A percentile compares a stretch with the other conserved stretches of the same genome.
Conservation (phyloP, 1,284 basidiomycete species). For the Filobasidium uniguttulatum region DNA sequence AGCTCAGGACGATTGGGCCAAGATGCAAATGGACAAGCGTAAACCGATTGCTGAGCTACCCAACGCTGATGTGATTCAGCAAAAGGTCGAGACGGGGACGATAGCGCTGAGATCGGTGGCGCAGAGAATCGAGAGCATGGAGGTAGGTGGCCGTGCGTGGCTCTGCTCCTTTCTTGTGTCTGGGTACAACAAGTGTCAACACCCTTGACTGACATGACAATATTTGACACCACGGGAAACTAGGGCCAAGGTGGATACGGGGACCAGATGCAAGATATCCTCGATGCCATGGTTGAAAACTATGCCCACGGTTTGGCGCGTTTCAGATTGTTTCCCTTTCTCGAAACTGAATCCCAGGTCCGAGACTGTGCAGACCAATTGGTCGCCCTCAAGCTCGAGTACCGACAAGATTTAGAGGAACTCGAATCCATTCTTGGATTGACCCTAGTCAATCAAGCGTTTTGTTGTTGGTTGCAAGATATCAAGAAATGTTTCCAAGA, state of each 20-base stretch:
- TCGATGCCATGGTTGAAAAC: background rate
- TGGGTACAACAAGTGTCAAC: too few relatives aligned
- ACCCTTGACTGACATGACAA: too few relatives aligned
- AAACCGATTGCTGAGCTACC: background rate
- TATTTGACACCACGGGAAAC: too few relatives aligned
- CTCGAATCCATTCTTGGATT: background rate
- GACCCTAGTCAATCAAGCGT: background rate
- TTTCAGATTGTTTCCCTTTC: background rate
- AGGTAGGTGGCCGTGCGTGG: too few relatives aligned
- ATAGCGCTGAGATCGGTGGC: too few relatives aligned
- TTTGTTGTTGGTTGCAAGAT: conserved; percentile 1
- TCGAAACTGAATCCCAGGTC: background rate
- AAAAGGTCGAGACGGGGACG: too few relatives aligned
- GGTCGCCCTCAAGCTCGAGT: background rate
- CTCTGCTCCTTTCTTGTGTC: too few relatives aligned
- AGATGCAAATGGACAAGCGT: background rate
- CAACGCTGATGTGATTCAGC: background rate
- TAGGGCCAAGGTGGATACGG: background rate
- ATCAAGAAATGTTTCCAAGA: background rate
- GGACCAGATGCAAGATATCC: background rate
- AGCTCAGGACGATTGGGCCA: background rate
- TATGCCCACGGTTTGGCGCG: background rate
- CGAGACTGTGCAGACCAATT: background rate
- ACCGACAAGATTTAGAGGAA: background rate
- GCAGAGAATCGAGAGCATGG: too few relatives aligned